A percentile compares a stretch with the other conserved stretches of the same genome.
These are phyloP conservation scores for Geotrichum histeridarum DNA, from an alignment of 1,139 yeast species.

Conservation along the genomic window DNA sequence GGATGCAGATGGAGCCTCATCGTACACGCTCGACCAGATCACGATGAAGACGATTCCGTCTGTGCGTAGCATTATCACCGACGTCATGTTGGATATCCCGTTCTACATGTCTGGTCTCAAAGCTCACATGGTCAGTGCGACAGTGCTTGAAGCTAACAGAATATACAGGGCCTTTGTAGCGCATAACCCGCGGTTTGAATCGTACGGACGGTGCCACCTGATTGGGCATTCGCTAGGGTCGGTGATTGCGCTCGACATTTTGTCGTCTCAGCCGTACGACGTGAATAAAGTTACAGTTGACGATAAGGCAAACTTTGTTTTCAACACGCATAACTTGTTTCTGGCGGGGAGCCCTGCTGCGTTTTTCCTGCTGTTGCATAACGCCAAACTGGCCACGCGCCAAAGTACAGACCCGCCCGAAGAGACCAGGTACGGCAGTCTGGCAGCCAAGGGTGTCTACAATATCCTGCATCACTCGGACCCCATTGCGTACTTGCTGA, in stretches of 20 bases:
- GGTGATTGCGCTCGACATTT: slow-evolving; percentile 72
- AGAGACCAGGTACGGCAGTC: slow-evolving; percentile 36
- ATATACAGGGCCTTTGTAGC: slow-evolving; percentile 56
- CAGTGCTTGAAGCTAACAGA: slow-evolving; percentile 63
- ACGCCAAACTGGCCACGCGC: slow-evolving; percentile 30
- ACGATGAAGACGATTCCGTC: slow-evolving; percentile 80
- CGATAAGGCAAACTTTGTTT: slow-evolving; percentile 40
- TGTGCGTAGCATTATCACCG: slow-evolving; percentile 72
- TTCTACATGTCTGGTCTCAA: slow-evolving; percentile 77
- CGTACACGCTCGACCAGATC: slow-evolving; percentile 66
- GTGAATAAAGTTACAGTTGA: slow-evolving; percentile 10
- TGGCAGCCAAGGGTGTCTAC: slow-evolving; percentile 39
- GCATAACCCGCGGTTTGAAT: slow-evolving; percentile 60
- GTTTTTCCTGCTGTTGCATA: slow-evolving; percentile 47
- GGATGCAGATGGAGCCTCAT: slow-evolving; percentile 19
- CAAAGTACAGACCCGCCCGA: neutral
- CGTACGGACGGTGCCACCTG: slow-evolving; percentile 64
- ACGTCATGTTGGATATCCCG: slow-evolving; percentile 79
- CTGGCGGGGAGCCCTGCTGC: slow-evolving; percentile 90
- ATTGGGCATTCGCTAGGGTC: slow-evolving; percentile 93
- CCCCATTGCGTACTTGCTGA: slow-evolving; percentile 39
- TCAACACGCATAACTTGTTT: slow-evolving; percentile 70
- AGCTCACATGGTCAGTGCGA: slow-evolving; percentile 58
- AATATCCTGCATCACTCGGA: slow-evolving; percentile 42
- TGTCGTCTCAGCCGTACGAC: slow-evolving; percentile 52